These are phyloP conservation scores for Saccharomyces hybrid DNA, from an alignment of 1,139 yeast genomes.

Conservation along the genomic window DNA sequence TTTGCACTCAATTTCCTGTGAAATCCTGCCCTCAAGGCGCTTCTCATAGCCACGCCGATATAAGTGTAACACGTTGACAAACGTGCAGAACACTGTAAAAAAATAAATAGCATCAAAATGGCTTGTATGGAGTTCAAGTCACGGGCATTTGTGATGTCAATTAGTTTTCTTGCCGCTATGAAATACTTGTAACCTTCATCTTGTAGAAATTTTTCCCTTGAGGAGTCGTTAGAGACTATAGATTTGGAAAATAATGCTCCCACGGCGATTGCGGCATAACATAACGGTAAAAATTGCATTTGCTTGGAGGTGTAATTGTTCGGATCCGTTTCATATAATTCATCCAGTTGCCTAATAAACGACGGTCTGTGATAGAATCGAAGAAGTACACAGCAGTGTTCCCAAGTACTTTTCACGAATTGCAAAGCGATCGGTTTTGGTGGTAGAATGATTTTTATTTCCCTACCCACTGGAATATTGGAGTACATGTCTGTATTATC, in stretches of 20 bases:
- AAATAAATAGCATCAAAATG: slow-evolving; percentile 56
- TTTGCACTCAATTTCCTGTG: slow-evolving; percentile 54
- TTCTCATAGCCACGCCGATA: slow-evolving; percentile 81
- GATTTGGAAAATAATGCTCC: slow-evolving; percentile 63
- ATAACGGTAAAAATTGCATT: slow-evolving; percentile 62
- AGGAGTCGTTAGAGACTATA: slow-evolving; percentile 40
- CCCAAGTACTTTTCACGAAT: slow-evolving; percentile 75
- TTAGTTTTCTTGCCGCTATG: slow-evolving; percentile 75
- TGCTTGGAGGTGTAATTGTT: slow-evolving; percentile 57
- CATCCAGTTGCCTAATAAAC: slow-evolving; percentile 52
- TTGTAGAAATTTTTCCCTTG: slow-evolving; percentile 44
- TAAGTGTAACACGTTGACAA: slow-evolving; percentile 85
- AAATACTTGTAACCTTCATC: slow-evolving; percentile 85
- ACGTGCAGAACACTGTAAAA: slow-evolving; percentile 84
- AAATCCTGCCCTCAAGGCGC: slow-evolving; percentile 79
- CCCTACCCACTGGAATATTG: slow-evolving; percentile 33
- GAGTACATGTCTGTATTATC: slow-evolving; percentile 32
- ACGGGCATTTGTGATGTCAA: slow-evolving; percentile 64
- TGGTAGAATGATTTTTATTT: slow-evolving; percentile 66
- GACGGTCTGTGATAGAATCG: slow-evolving; percentile 85
- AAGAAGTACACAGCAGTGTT: slow-evolving; percentile 78
- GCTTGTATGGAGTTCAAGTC: slow-evolving; percentile 68
- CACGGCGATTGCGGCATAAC: slow-evolving; percentile 66
- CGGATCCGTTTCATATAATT: slow-evolving; percentile 59
- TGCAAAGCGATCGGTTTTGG: slow-evolving; percentile 67